phyloP scores from a whole-genome alignment of 129 eudicot species.

The Arctium lappa region DNA sequence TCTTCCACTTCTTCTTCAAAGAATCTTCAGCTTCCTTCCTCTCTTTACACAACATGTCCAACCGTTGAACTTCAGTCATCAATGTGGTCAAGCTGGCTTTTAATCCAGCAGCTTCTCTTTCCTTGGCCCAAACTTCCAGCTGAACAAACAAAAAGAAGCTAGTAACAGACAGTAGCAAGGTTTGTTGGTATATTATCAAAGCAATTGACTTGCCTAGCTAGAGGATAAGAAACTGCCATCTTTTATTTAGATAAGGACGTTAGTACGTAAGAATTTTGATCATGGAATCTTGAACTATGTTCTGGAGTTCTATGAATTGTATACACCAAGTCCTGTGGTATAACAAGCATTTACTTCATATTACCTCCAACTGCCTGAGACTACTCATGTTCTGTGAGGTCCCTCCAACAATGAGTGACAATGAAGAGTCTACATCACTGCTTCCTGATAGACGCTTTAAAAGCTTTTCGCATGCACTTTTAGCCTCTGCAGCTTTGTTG shows the following conservation, averaged over 20 bases:
- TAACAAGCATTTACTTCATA: neutral
- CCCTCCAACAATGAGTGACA: conserved; percentile 44
- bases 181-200: neutral
- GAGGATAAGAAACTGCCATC: neutral
- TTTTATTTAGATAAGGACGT: neutral
- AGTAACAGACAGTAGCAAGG: neutral
- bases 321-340: neutral
- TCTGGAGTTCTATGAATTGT: neutral
- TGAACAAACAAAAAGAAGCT: conserved; percentile 23
- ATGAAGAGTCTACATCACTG: conserved; percentile 45
- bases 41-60: conserved; percentile 72
- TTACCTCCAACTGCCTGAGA: conserved; percentile 94
- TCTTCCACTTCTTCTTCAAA: conserved; percentile 85
- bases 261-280: neutral
- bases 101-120: conserved; percentile 92
- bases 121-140: conserved; percentile 95
- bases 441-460: conserved; percentile 67
- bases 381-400: conserved; percentile 71
- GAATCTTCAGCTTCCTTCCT: conserved; percentile 89
- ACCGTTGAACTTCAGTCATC: conserved; percentile 72
- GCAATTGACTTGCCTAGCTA: neutral
- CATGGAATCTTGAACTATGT: neutral
- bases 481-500: conserved; percentile 95
- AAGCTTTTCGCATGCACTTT: conserved; percentile 57
- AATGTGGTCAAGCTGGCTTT: conserved; percentile 80